phyloP scores from a whole-genome alignment of 1,284 basidiomycete species.

The Trametes pubescens region DNA sequence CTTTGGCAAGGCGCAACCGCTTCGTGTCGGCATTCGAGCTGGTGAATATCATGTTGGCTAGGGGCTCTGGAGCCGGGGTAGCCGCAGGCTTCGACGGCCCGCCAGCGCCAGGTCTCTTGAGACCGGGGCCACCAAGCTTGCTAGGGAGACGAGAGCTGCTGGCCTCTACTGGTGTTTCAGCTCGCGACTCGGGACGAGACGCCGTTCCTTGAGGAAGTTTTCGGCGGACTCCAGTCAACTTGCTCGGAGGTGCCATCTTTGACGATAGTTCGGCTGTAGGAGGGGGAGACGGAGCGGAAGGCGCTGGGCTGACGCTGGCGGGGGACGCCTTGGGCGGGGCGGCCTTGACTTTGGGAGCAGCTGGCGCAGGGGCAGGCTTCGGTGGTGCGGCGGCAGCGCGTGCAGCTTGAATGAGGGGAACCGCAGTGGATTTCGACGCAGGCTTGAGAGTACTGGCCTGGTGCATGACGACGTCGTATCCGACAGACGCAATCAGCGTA shows the following conservation, averaged over 20 bases:
- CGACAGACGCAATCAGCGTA: slow-evolving; percentile 77
- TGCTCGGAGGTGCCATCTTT: slow-evolving; percentile 47
- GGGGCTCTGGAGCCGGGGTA: slow-evolving; percentile 44
- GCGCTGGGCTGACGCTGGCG: slow-evolving; percentile 27
- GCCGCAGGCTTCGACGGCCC: slow-evolving; percentile 44
- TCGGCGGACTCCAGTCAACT: slow-evolving; percentile 70
- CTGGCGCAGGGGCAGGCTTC: slow-evolving; percentile 37
- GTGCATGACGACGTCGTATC: slow-evolving; percentile 88
- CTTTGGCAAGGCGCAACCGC: slow-evolving; percentile 78
- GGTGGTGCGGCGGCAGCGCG: slow-evolving; percentile 50
- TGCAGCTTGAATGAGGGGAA: slow-evolving; percentile 88
- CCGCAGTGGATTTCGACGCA: slow-evolving; percentile 86
- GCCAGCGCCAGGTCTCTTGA: slow-evolving; percentile 58
- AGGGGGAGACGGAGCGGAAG: slow-evolving; percentile 32
- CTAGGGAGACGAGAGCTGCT: slow-evolving; percentile 47
- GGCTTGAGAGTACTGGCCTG: slow-evolving; percentile 91
- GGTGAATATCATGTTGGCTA: slow-evolving; percentile 64
- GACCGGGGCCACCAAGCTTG: slow-evolving; percentile 52
- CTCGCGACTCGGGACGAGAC: slow-evolving; percentile 65
- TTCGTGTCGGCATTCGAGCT: slow-evolving; percentile 81
- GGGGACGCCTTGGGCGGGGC: slow-evolving; percentile 12
- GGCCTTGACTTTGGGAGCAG: slow-evolving; percentile 36
- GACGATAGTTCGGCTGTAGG: slow-evolving; percentile 29
- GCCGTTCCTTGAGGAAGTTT: slow-evolving; percentile 72
- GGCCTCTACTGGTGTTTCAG: slow-evolving; percentile 61